Evolutionary conservation across 495 filamentous ascomycete genomes (phyloP).

Genomic region (Xylaria venustula): DNA sequence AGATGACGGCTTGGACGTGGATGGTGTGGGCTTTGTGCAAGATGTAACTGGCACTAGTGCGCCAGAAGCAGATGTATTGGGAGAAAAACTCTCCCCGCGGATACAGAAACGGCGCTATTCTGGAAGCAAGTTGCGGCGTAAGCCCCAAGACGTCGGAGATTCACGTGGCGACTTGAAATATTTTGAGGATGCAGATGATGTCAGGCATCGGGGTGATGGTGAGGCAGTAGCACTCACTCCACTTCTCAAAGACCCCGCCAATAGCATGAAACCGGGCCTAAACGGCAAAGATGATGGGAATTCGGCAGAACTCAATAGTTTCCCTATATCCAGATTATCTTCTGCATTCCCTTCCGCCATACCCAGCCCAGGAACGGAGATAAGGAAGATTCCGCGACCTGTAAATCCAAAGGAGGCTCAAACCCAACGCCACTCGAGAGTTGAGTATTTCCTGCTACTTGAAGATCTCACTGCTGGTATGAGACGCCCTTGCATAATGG

Average conservation of each 20-base stretch:
- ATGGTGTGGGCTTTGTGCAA: slow-evolving; percentile 29
- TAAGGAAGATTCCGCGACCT: slow-evolving; percentile 42
- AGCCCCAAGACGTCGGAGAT: slow-evolving; percentile 61
- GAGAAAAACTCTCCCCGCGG: slow-evolving; percentile 30
- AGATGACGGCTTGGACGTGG: slow-evolving; percentile 4
- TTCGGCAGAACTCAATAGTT: neutral
- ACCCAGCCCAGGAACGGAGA: slow-evolving; percentile 31
- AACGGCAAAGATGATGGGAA: neutral
- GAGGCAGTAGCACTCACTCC: slow-evolving; percentile 69
- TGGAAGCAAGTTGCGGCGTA: slow-evolving; percentile 70
- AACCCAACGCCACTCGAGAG: slow-evolving; percentile 58
- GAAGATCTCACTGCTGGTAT: slow-evolving; percentile 97
- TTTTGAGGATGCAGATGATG: slow-evolving; percentile 72
- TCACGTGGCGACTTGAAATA: slow-evolving; percentile 72
- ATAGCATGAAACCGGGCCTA: neutral
- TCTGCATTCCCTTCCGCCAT: slow-evolving; percentile 22
- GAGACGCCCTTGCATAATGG: slow-evolving; percentile 92
- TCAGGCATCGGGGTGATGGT: slow-evolving; percentile 75
- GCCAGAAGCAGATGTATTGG: slow-evolving; percentile 51
- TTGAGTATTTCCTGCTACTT: slow-evolving; percentile 91
- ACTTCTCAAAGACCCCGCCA: slow-evolving; percentile 56
- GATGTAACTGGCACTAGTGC: slow-evolving; percentile 56
- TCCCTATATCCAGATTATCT: slow-evolving; percentile 18
- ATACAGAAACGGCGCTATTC: slow-evolving; percentile 68
- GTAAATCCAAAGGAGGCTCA: slow-evolving; percentile 81